phyloP scores from a whole-genome alignment of 805 yeast species.

The Pichia deserticola region DNA sequence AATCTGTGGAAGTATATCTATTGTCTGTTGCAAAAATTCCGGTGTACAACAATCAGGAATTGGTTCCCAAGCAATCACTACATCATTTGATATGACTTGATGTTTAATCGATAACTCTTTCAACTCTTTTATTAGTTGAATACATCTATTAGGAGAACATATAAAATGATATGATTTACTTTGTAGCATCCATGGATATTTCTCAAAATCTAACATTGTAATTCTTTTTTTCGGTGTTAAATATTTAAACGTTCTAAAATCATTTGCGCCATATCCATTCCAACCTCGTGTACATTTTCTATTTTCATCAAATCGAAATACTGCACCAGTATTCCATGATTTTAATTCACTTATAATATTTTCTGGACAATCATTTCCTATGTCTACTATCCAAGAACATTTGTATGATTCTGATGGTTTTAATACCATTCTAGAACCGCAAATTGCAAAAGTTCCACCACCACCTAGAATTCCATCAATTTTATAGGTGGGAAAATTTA shows the following conservation, averaged over 20 bases:
- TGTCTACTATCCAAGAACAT: conserved; percentile 69
- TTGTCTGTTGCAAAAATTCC: conserved; percentile 36
- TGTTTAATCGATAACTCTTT: conserved; percentile 5
- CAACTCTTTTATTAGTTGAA: conserved; percentile 36
- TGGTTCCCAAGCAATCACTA: conserved; percentile 76
- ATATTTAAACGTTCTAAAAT: conserved; percentile 55
- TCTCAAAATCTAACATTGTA: conserved; percentile 44
- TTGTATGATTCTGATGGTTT: conserved; percentile 28
- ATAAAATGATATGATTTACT: conserved; percentile 59
- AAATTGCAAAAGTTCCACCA: conserved; percentile 75
- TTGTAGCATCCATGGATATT: conserved; percentile 29
- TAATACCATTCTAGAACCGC: conserved; percentile 61
- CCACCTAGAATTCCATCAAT: conserved; percentile 70
- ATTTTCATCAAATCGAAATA: conserved; percentile 41
- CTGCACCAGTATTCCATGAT: conserved; percentile 55
- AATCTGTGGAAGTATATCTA: conserved; percentile 35
- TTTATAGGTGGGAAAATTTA: conserved; percentile 43
- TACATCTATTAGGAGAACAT: conserved; percentile 61
- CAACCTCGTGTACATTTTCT: conserved; percentile 76
- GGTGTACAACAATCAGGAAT: conserved; percentile 67
- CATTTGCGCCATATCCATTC: conserved; percentile 62
- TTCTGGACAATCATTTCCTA: conserved; percentile 70
- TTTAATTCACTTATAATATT: conserved; percentile 37
- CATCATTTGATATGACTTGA: conserved; percentile 12
- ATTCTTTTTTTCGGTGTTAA: conserved; percentile 55